Base-by-base conservation (phyloP, 2,329 filamentous ascomycete species). In the Pseudogymnoascus sp. region DNA sequence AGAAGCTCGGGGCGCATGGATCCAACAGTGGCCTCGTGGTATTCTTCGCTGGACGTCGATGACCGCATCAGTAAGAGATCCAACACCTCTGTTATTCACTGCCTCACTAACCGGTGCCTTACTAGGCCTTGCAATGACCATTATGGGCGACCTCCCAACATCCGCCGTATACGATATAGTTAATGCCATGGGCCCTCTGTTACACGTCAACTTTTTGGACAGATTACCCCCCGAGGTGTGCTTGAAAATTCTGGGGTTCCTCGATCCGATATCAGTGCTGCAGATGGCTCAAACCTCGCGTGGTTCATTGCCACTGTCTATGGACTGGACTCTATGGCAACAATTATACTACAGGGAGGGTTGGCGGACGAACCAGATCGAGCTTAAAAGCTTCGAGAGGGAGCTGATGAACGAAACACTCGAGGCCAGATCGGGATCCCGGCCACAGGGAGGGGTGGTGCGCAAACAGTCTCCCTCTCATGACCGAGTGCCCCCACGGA, bases 121-220 rank as follows among this genome's bases (percentile, higher is more conserved):
- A 56, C 63, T 71, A 96, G 92, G 93, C 73, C 84, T 96, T 68
- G 89, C 90, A 42, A 91, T 93, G 77, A 82, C 85, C 53, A 82
- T 96, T 23, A 81, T 97, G 63, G 84, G 88, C 64, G 87, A 88
- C 63, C 80, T 97, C 29, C 90, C 89, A 17, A 96, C 91, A 0
- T 89, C 89, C 6, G 85, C 87, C 62, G 87, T 97, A 65, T 87
- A 89, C 60, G 82, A 88, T 50, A 90, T 97, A 62, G 90, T 96
- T 56, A 85, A 93, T 62, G 84, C 88, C 67, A 79, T 96, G 17
- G 89, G 88, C 66, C 90, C 92, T 3, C 83, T 93, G 61, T 86
- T 97, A 2, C 93, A 97, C 75, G 93, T 97, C 77, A 91, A 99
- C 76, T 96, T 96, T 62, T 86, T 96, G 44, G 80, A 85, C 67